Evolutionary conservation across 768 basidiomycete species (phyloP).

Genomic region (Tulasnella sp.): DNA sequence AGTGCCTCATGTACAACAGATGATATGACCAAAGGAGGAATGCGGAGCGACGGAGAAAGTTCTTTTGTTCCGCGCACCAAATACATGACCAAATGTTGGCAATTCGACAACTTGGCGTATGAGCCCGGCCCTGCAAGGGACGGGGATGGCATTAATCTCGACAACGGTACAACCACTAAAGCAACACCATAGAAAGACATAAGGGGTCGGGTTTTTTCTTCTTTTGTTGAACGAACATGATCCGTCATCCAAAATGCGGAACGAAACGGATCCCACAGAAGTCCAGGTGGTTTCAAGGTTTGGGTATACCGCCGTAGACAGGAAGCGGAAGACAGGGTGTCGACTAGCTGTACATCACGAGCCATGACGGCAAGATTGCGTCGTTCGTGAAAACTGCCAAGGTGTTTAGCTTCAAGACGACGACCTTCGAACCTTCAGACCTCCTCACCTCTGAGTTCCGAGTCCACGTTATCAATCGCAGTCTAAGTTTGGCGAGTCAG

Average conservation of each 20-base stretch:
- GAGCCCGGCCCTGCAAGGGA: not conserved
- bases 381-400: slow-evolving; percentile 63
- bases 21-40: not conserved
- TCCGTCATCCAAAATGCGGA: not conserved
- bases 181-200: not conserved
- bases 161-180: not conserved
- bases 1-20: not conserved
- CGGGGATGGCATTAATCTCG: not conserved
- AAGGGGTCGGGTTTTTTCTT: too few relatives aligned
- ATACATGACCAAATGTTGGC: not conserved
- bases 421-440: slow-evolving; percentile 37
- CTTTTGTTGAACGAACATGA: not conserved
- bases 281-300: too few relatives aligned
- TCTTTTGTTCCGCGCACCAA: not conserved
- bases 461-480: not conserved
- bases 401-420: slow-evolving; percentile 60
- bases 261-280: not conserved
- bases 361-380: slow-evolving; percentile 65
- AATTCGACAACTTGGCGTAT: not conserved
- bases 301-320: too few relatives aligned
- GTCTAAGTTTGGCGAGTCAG: not conserved
- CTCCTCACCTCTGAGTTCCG: not conserved
- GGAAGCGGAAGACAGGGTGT: not conserved
- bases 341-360: slow-evolving; percentile 54
- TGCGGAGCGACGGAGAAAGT: not conserved